Evolutionary conservation across 1,284 basidiomycete genomes (phyloP).

Genomic region (Heterobasidion occidentale): DNA sequence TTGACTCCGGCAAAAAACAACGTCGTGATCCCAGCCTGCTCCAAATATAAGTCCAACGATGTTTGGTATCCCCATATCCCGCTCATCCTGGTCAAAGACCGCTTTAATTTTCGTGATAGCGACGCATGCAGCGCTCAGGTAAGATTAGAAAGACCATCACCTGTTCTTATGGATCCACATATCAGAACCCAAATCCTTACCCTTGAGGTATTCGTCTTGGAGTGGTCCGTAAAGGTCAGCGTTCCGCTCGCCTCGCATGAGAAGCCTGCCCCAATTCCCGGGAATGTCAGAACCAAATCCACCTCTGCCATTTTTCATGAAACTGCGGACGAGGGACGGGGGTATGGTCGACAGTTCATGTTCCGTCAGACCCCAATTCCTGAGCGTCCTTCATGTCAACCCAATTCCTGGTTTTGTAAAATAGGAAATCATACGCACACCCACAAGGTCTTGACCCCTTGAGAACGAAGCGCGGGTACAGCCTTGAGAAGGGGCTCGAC

Average conservation of each 20-base stretch:
- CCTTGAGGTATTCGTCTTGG: constrained; percentile 45
- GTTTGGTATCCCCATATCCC: constrained; percentile 58
- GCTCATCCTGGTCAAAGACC: constrained; percentile 41
- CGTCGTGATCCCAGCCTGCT: constrained; percentile 55
- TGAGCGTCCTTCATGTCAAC: constrained; percentile 15
- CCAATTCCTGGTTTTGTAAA: background rate
- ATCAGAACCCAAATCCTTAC: constrained; percentile 47
- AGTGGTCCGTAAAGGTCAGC: constrained; percentile 54
- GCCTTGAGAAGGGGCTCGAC: constrained; percentile 46
- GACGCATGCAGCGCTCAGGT: background rate
- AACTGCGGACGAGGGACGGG: constrained; percentile 39
- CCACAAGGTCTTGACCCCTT: constrained; percentile 60
- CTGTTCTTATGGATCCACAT: constrained; percentile 70
- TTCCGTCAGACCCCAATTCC: constrained; percentile 65
- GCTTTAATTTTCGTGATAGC: no score
- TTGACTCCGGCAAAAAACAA: constrained; percentile 62
- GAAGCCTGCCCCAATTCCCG: constrained; percentile 44
- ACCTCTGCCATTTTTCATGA: constrained; percentile 33
- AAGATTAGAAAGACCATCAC: constrained; percentile 12
- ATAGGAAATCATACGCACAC: constrained; percentile 32
- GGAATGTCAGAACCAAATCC: constrained; percentile 54
- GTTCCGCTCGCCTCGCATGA: constrained; percentile 54
- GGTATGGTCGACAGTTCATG: constrained; percentile 55
- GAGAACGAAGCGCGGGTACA: constrained; percentile 39
- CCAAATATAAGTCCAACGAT: constrained; percentile 50